phyloP scores from a whole-genome alignment of 768 basidiomycete species.

The Russula griseocarnosa region DNA sequence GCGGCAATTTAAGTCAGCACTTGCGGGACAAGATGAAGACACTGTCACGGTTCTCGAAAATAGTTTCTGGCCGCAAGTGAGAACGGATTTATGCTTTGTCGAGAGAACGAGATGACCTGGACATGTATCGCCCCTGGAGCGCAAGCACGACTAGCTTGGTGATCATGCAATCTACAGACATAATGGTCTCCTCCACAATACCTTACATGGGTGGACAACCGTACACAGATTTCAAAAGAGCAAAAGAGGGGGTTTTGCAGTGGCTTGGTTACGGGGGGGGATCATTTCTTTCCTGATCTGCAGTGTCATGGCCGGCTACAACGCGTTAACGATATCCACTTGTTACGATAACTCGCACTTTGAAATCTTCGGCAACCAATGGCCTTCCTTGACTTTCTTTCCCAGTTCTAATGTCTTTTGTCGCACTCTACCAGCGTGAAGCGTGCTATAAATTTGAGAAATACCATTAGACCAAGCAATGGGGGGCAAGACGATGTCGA shows the following conservation, averaged over 20 bases:
- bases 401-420: too few relatives aligned
- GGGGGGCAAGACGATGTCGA: too few relatives aligned
- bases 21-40: constrained; percentile 4
- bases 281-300: too few relatives aligned
- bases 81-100: constrained; percentile 47
- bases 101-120: constrained; percentile 38
- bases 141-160: constrained; percentile 32
- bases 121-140: constrained; percentile 42
- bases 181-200: background rate
- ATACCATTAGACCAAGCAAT: too few relatives aligned
- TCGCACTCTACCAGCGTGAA: too few relatives aligned
- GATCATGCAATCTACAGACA: constrained; percentile 21
- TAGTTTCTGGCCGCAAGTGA: constrained; percentile 50
- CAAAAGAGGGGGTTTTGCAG: background rate
- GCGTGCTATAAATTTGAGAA: too few relatives aligned
- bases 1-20: background rate
- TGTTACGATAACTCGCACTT: too few relatives aligned
- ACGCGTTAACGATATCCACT: too few relatives aligned
- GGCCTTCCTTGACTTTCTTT: too few relatives aligned
- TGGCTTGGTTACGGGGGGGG: background rate
- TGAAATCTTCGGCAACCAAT: too few relatives aligned
- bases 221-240: background rate
- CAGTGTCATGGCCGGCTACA: too few relatives aligned
- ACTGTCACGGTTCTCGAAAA: constrained; percentile 30
- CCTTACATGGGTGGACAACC: background rate